A percentile compares a stretch with the other conserved stretches of the same genome.
Evolutionary conservation across 768 basidiomycete genomes (phyloP).

Genomic region (Panaeolus cyanescens): DNA sequence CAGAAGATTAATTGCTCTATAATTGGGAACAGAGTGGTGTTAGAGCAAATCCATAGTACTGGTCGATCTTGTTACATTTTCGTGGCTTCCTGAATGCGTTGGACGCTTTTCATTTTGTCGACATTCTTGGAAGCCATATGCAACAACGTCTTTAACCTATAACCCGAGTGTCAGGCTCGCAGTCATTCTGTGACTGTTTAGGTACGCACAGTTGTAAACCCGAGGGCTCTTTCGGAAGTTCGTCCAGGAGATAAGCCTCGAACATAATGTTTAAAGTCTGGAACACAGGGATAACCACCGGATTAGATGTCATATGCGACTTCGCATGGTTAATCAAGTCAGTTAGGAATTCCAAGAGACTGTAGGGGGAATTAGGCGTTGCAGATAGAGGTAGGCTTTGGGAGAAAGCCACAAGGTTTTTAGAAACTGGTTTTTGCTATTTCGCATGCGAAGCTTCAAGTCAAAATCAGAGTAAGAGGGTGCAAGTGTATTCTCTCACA

Average conservation of each 20-base stretch:
- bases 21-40: conserved; percentile 6
- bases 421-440: conserved; percentile 71
- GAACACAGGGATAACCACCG: conserved; percentile 79
- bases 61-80: conserved; percentile 57
- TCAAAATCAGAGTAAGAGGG: conserved; percentile 8
- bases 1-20: conserved; percentile 69
- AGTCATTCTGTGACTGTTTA: background rate
- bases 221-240: conserved; percentile 43
- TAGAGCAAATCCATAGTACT: background rate
- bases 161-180: conserved; percentile 5
- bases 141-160: conserved; percentile 57
- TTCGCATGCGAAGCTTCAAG: conserved; percentile 5
- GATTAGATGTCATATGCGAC: conserved; percentile 60
- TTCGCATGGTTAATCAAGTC: conserved; percentile 62
- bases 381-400: conserved; percentile 47
- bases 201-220: conserved; percentile 55
- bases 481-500: conserved; percentile 46
- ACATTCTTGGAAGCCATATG: conserved; percentile 63
- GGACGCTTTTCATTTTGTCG: conserved; percentile 76
- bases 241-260: conserved; percentile 62
- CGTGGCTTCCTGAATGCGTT: conserved; percentile 80
- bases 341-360: conserved; percentile 49
- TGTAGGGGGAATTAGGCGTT: conserved; percentile 36
- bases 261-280: conserved; percentile 75
- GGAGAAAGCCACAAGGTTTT: conserved; percentile 61